Conservation (phyloP, 108 stramenopile genomes). For the Nitzschia sp. region DNA sequence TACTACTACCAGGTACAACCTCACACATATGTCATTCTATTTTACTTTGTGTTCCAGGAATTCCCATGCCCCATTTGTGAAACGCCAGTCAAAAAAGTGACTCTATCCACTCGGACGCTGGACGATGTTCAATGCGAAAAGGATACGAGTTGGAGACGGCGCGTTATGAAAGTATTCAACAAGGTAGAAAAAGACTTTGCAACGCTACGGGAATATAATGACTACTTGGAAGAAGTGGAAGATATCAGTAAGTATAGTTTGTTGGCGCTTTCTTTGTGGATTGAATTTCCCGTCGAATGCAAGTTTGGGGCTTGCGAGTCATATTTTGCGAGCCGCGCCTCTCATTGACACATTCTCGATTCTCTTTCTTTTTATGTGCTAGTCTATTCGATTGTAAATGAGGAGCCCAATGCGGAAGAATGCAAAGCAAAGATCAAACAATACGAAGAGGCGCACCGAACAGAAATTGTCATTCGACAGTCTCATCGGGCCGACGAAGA, state of each 20-base stretch:
- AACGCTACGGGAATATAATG: conserved; percentile 81
- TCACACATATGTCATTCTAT: background rate
- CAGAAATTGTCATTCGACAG: conserved; percentile 85
- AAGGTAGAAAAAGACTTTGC: conserved; percentile 80
- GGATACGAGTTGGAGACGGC: conserved; percentile 82
- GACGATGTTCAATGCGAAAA: conserved; percentile 86
- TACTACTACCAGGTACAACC: too few species aligned
- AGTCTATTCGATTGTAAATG: conserved; percentile 84
- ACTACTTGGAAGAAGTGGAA: conserved; percentile 90
- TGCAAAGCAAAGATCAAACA: conserved; percentile 76
- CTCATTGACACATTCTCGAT: background rate
- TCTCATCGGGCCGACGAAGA: conserved; percentile 88
- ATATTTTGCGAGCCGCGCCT: too few species aligned
- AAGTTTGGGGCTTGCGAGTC: too few species aligned
- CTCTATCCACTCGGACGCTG: conserved; percentile 76
- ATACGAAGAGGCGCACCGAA: conserved; percentile 74
- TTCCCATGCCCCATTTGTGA: conserved; percentile 87
- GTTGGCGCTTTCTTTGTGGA: too few species aligned
- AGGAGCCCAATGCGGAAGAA: conserved; percentile 88
- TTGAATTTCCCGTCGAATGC: conserved; percentile 7
- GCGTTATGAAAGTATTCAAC: conserved; percentile 83
- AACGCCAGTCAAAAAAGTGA: conserved; percentile 81
- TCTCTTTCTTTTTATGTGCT: conserved; percentile 4
- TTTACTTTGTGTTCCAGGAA: conserved; percentile 19
- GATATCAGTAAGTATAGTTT: conserved; percentile 58